Percentiles rank a stretch among this genome's conserved stretches.
phyloP scores from a whole-genome alignment of 2,329 filamentous ascomycete genomes.

The Pyricularia sp. region DNA sequence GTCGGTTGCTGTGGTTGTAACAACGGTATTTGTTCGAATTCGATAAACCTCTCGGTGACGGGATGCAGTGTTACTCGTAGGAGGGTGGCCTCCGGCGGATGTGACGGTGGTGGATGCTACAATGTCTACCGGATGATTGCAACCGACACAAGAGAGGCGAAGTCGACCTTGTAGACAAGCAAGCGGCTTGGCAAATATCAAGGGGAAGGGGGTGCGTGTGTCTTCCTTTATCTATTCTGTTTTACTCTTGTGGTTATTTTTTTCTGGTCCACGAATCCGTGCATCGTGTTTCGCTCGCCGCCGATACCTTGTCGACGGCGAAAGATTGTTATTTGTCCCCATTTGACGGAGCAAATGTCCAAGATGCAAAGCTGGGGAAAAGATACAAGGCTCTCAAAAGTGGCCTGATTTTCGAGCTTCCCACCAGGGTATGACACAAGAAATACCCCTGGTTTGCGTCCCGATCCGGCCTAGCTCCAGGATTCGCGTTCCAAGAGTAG shows the following conservation, averaged over 20 bases:
- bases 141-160: neutral
- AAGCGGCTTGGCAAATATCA: neutral
- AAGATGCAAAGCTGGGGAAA: neutral
- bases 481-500: neutral
- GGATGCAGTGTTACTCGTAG: too few relatives aligned
- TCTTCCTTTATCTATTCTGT: neutral
- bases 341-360: neutral
- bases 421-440: neutral
- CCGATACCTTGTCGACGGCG: neutral
- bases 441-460: neutral
- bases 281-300: neutral
- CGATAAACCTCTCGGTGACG: neutral
- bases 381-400: neutral
- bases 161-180: neutral
- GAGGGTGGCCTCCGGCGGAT: neutral
- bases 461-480: neutral
- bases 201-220: neutral
- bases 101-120: neutral
- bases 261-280: neutral
- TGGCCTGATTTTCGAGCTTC: slow-evolving; percentile 4
- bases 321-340: neutral
- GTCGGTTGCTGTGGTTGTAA: too few relatives aligned
- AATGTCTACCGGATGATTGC: neutral
- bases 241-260: neutral
- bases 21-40: too few relatives aligned